These are phyloP conservation scores for Tricholomella constricta DNA, from an alignment of 768 basidiomycete genomes.

Conservation along the genomic window DNA sequence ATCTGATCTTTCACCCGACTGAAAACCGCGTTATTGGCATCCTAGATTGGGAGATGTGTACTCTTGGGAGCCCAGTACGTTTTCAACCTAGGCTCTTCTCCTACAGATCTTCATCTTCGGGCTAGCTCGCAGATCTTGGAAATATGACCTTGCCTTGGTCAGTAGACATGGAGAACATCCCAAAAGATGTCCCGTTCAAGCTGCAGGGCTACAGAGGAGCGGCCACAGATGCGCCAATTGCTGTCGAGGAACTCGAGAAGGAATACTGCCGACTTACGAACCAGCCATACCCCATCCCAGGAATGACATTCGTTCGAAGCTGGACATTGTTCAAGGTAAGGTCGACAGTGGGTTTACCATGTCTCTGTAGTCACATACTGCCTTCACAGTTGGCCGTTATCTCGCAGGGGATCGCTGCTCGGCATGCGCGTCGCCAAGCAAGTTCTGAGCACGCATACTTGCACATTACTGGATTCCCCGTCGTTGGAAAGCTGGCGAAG, in stretches of 20 bases:
- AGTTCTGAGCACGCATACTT: slow-evolving; percentile 76
- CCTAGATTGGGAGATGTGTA: slow-evolving; percentile 97
- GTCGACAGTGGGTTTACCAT: slow-evolving; percentile 1
- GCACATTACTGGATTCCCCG: slow-evolving; percentile 50
- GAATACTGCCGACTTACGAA: slow-evolving; percentile 74
- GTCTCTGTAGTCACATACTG: neutral
- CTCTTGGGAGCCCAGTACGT: slow-evolving; percentile 86
- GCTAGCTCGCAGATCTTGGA: slow-evolving; percentile 81
- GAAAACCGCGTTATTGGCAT: slow-evolving; percentile 94
- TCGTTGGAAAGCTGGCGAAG: slow-evolving; percentile 66
- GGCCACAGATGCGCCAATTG: slow-evolving; percentile 56
- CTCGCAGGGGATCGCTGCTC: slow-evolving; percentile 87
- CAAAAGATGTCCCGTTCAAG: slow-evolving; percentile 22
- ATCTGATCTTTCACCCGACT: slow-evolving; percentile 90
- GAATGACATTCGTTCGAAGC: slow-evolving; percentile 79
- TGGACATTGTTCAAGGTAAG: slow-evolving; percentile 85
- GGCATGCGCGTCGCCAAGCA: slow-evolving; percentile 83
- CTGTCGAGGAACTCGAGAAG: slow-evolving; percentile 72
- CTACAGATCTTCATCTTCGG: neutral
- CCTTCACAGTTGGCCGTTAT: slow-evolving; percentile 69
- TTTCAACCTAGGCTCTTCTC: neutral
- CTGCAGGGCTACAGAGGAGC: slow-evolving; percentile 69
- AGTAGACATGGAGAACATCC: slow-evolving; percentile 46
- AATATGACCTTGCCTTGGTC: slow-evolving; percentile 90
- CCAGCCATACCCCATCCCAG: slow-evolving; percentile 72